Conservation (phyloP, 306 rosid genomes). For the Clitoria ternatea region DNA sequence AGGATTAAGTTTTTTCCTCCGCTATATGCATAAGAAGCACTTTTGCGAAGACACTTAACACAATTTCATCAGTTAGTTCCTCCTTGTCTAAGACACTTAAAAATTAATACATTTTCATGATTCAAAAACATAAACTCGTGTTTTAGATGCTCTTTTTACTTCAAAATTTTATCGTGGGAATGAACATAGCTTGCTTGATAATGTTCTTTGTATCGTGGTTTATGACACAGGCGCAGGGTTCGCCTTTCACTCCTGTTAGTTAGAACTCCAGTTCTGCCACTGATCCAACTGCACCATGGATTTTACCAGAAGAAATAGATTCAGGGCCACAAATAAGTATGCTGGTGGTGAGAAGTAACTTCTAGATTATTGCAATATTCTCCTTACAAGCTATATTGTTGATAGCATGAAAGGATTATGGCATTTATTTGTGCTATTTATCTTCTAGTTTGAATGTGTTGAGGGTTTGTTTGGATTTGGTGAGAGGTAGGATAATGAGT, state of each 20-base stretch:
- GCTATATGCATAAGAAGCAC: neutral
- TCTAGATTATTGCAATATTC: constrained; percentile 27
- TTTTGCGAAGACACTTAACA: neutral
- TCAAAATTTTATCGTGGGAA: neutral
- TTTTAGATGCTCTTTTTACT: neutral
- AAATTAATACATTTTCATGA: neutral
- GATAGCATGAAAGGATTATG: constrained; percentile 12
- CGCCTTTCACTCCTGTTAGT: constrained; percentile 67
- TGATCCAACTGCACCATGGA: constrained; percentile 55
- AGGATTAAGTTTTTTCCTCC: neutral
- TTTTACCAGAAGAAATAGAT: constrained; percentile 73
- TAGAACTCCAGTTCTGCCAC: constrained; percentile 74
- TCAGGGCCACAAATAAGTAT: constrained; percentile 49
- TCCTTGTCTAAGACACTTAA: neutral
- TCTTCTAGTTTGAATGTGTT: constrained; percentile 14
- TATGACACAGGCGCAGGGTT: constrained; percentile 57
- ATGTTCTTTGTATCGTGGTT: constrained; percentile 27
- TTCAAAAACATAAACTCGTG: constrained; percentile 3
- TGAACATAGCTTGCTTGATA: constrained; percentile 16
- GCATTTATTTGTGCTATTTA: neutral
- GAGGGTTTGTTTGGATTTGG: constrained; percentile 2
- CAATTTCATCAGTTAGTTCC: neutral
- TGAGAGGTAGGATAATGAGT: neutral
- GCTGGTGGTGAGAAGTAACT: constrained; percentile 47
- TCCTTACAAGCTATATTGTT: constrained; percentile 14